Evolutionary conservation across 352 stramenopile genomes (phyloP), one percentile per base, ranked within the genome.

Genomic region (Phytophthora boehmeriae): DNA sequence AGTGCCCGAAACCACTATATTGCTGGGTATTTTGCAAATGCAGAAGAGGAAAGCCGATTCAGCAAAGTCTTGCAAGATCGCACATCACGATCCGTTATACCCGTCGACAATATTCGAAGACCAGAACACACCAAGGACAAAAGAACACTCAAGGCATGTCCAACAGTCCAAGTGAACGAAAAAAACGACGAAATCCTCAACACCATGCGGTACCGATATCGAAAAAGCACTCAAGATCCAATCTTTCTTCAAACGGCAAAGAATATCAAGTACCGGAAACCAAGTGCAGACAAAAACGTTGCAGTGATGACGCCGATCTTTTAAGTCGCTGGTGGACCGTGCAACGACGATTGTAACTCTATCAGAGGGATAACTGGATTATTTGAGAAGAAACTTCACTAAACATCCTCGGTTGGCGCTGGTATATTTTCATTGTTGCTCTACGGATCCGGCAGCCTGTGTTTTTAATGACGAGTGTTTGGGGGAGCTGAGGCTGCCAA

Each of bases 351-450:
- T n/a, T 17, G 9, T 17, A 3, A 39, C 5, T 39, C 14, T n/a
- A 4, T 39, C 10, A 39, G 8, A 4, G 34, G 2, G 2, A 9
- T 16, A 39, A 9, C 4, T 13, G 34, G 9, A n/a, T 39, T n/a
- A 9, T 17, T 39, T 55, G 19, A 46, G 48, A 6, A 9, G n/a
- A 4, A 53, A 53, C 5, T 61, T 49, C 22, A 54, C 32, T 8
- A 30, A 45, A 1, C 30, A 54, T n/a, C 43, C 43, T 11, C 16
- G 17, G 11, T 17, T 61, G 2, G 54, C 54, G 0, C 10, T 61
- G 1, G 8, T 54, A 1, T 61, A 61, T 48, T 61, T 54, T 34
- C 54, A 61, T 17, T 61, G 43, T 11, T 54, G 54, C 11, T 54
- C 43, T 4, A 42, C 23, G 5, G 8, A 61, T 49, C 44, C 32